Evolutionary conservation across 805 yeast species (phyloP), one percentile per base, ranked within the genome.

Genomic region (Saturnispora dispora): DNA sequence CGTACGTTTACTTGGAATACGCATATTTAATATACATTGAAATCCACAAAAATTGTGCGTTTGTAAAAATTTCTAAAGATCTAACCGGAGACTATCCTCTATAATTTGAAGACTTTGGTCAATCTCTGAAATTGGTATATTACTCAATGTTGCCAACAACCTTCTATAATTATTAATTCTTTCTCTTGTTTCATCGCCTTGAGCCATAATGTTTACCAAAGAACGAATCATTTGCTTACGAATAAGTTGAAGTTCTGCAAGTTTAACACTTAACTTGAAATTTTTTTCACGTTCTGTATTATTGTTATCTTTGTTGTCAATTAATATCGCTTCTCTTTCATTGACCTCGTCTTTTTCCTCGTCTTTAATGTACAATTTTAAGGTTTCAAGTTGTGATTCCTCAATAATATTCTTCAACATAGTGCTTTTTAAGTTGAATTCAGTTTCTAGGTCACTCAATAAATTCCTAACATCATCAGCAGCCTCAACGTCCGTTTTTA

Each of bases 81-180:
- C 57, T 25, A 40, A 28, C 8, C 52, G 48, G 17, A 57, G 47
- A 46, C 68, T 64, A 20, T 63, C 65, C 51, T 64, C 70, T 39
- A 84, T 79, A 7, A 82, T 84, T 60, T 82, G 84, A 48, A 84
- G 69, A 55, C 82, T 76, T 45, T 75, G 77, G 61, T 83, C 88
- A 40, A 85, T 85, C 57, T 83, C 86, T 55, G 77, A 78, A 22
- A 81, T 74, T 10, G 78, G 78, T 52, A 85, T 76, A 42, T 81
- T 87, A 46, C 89, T 82, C 55, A 88, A 78, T 48, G 78, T 75
- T 50, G 88, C 76, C 46, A 85, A 82, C 62, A 85, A 72, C 57
- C 81, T 75, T 55, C 88, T 70, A 68, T 83, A 85, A 58, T 82
- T 81, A 59, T 78, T 79, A 68, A 84, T 81, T 57, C 76, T 79